Conservation (phyloP, 176 grass and related monocot genomes). For the Triticum turgidum region DNA sequence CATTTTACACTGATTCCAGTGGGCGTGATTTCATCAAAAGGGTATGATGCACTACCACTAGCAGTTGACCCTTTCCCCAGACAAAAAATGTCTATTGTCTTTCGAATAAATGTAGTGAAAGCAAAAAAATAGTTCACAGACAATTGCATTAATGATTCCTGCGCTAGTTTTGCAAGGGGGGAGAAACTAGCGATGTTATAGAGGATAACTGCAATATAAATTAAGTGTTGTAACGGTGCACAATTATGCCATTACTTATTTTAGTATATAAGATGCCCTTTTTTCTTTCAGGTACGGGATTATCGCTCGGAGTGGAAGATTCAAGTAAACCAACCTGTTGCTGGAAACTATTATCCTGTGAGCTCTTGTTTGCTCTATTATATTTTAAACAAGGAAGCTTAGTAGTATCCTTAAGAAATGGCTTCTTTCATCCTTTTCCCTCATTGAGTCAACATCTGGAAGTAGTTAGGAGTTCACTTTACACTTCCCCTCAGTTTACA, state of each 20-base stretch:
- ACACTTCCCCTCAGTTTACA: background rate
- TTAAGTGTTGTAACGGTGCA: background rate
- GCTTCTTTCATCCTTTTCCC: background rate
- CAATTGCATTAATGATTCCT: background rate
- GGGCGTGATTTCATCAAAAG: conserved; percentile 97
- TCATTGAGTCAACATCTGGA: background rate
- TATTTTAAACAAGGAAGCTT: conserved; percentile 4
- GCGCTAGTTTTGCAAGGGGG: background rate
- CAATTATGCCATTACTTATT: background rate
- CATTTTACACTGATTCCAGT: conserved; percentile 91
- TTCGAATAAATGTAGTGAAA: background rate
- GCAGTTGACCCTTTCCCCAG: background rate
- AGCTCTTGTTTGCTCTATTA: conserved; percentile 31
- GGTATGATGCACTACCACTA: conserved; percentile 38
- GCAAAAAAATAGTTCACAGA: background rate
- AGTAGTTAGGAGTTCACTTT: background rate
- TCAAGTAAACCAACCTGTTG: conserved; percentile 83
- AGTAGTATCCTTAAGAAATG: conserved; percentile 11
- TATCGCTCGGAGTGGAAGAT: conserved; percentile 88
- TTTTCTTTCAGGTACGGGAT: conserved; percentile 77
- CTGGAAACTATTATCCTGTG: conserved; percentile 99
- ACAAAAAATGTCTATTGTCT: background rate
- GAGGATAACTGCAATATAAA: background rate
- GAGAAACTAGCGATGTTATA: background rate
- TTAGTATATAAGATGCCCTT: background rate